Conservation (phyloP, 345 rosid species). For the Camelina laxa region DNA sequence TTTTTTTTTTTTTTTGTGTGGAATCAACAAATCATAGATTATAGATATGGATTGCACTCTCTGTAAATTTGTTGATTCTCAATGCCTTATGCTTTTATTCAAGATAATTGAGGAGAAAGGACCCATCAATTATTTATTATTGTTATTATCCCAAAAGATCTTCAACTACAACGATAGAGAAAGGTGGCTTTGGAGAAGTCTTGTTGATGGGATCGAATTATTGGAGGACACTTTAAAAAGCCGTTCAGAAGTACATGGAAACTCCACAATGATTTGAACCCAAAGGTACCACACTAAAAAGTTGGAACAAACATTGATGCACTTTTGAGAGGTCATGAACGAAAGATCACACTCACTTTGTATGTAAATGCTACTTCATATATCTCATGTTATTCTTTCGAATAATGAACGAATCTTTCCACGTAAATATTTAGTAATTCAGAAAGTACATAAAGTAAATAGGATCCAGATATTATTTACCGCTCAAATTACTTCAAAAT, state of each 20-base stretch:
- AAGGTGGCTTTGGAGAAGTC: constrained; percentile 44
- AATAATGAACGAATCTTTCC: not conserved
- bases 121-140: not conserved
- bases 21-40: constrained; percentile 6
- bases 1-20: not conserved
- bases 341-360: constrained; percentile 17
- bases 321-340: constrained; percentile 35
- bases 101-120: constrained; percentile 15
- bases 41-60: too few relatives aligned
- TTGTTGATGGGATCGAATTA: constrained; percentile 36
- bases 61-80: too few relatives aligned
- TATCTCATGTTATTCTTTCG: not conserved
- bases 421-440: not conserved
- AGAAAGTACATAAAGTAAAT: not conserved
- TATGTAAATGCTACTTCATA: not conserved
- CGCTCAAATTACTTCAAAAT: too few relatives aligned
- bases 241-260: constrained; percentile 27
- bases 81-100: constrained; percentile 1
- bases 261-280: constrained; percentile 43
- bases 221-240: constrained; percentile 32
- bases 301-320: constrained; percentile 39
- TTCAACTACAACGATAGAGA: constrained; percentile 40
- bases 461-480: not conserved
- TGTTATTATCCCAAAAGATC: constrained; percentile 14
- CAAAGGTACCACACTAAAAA: constrained; percentile 45